Base-by-base conservation (phyloP, 2,329 filamentous ascomycete genomes). In the Aulographum hederae region DNA sequence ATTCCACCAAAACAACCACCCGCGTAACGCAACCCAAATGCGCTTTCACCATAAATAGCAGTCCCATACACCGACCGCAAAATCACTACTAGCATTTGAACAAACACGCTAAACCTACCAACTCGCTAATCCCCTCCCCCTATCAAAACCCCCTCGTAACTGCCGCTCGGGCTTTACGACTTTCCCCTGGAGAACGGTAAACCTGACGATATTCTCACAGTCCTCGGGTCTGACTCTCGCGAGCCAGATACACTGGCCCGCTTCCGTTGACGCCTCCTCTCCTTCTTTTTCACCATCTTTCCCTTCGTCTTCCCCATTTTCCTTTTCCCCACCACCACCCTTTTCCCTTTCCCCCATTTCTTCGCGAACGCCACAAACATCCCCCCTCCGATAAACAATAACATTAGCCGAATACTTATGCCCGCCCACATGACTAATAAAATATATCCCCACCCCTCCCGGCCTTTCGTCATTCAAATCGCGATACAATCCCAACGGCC, bases 341-440 rank as follows among this genome's bases (percentile, higher is more conserved):
- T n/a, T n/a, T n/a, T n/a, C n/a, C n/a, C n/a, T 5, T 38, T 41
- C 4, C 43, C 28, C 17, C 47, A 8, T 50, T 35, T 42, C 27
- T 25, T 32, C 36, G 12, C 19, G 26, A 19, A 23, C 8, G 16
- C 31, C 19, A 29, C 25, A 18, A 8, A 28, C 19, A 13, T 20
- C 17, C n/a, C 37, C 37, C 13, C 67, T 65, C 6, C 89, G 69
- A 52, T 98, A 95, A 2, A 98, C 64, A 61, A 98, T 79, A 43
- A 95, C 72, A 46, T 98, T 98, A 18, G 89, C 89, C 29, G 76
- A 74, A 57, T 92, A 95, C 59, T 94, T 94, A 61, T 98, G 89
- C 0, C 89, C 89, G 18, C 89, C 89, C 3, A 94, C 84, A 48
- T 98, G 89, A 42, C 74, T 86, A 47, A 95, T 91, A 50, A 94